These are phyloP conservation scores for Beauveria varroae DNA, from an alignment of 2,329 filamentous ascomycete genomes.

Conservation along the genomic window DNA sequence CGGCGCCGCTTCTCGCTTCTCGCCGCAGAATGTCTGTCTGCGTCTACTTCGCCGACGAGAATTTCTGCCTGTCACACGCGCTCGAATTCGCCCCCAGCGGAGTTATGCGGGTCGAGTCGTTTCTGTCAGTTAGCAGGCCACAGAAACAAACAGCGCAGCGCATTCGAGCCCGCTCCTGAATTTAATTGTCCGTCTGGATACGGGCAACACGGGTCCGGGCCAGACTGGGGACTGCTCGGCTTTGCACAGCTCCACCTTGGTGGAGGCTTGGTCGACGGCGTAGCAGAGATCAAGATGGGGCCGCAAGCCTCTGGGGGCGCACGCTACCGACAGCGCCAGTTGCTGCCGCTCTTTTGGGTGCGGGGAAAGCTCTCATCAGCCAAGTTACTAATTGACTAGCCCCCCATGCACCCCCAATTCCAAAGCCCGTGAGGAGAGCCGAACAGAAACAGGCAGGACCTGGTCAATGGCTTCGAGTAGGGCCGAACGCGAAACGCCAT, in stretches of 20 bases:
- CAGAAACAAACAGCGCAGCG: not conserved
- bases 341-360: not conserved
- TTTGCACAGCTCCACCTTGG: not conserved
- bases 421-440: not conserved
- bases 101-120: not conserved
- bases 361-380: not conserved
- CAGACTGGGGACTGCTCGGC: not conserved
- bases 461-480: not conserved
- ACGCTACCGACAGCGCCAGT: not conserved
- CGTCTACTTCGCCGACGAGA: not conserved
- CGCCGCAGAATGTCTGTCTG: not conserved
- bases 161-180: not conserved
- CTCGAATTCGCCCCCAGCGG: not conserved
- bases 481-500: constrained; percentile 8
- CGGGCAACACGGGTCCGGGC: not conserved
- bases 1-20: not conserved
- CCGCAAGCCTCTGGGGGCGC: not conserved
- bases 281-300: not conserved
- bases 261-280: not conserved
- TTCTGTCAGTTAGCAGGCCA: not conserved
- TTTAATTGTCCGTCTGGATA: not conserved
- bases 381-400: not conserved
- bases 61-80: constrained; percentile 6
- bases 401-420: not conserved
- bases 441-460: not conserved